Evolutionary conservation across 2,329 filamentous ascomycete genomes (phyloP).

Genomic region (Sclerotinia trifoliorum): DNA sequence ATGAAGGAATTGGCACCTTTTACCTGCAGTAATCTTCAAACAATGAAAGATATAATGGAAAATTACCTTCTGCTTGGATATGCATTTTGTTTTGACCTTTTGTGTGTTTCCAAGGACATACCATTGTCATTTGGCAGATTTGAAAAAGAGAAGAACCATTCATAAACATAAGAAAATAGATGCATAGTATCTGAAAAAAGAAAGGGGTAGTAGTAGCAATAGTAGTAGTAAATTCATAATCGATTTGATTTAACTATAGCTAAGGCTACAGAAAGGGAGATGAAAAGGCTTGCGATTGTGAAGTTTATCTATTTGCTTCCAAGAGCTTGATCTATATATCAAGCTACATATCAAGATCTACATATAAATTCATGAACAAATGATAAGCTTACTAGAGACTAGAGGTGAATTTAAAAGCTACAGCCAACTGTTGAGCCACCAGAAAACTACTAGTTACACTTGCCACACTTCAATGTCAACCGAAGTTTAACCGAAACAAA

Average conservation of each 20-base stretch:
- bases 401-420: neutral
- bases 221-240: too few relatives aligned
- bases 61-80: neutral
- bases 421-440: neutral
- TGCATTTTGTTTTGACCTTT: neutral
- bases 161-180: neutral
- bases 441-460: too few relatives aligned
- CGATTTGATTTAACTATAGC: too few relatives aligned
- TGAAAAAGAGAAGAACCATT: neutral
- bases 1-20: conserved; percentile 5
- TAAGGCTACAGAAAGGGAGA: too few relatives aligned
- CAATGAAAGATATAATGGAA: neutral
- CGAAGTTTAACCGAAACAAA: conserved; percentile 9
- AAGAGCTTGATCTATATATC: too few relatives aligned
- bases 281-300: too few relatives aligned
- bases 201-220: neutral
- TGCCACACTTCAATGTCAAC: neutral
- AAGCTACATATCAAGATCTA: too few relatives aligned
- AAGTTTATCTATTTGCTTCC: too few relatives aligned
- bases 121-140: neutral
- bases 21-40: neutral
- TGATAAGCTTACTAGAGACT: too few relatives aligned
- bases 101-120: neutral
- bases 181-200: neutral
- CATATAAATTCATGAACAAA: too few relatives aligned